Evolutionary conservation across 805 yeast species (phyloP).

Genomic region (Saturnispora sekii): DNA sequence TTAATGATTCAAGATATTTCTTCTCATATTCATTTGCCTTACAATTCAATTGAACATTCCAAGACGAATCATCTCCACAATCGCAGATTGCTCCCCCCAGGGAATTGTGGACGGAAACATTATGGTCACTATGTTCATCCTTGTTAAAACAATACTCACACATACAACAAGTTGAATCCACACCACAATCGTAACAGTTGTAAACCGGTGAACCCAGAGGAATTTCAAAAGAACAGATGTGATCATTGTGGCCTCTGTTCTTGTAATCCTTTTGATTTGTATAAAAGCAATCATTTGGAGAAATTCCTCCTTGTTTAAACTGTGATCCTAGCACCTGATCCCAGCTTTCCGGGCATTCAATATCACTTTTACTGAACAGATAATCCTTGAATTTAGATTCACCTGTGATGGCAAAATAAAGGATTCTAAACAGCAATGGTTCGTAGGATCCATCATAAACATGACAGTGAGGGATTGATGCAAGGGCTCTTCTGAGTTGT

Average conservation of each 20-base stretch:
- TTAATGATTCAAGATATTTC: constrained; percentile 5
- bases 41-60: constrained; percentile 46
- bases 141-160: constrained; percentile 66
- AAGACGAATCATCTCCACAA: constrained; percentile 64
- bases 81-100: constrained; percentile 56
- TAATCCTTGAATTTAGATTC: constrained; percentile 8
- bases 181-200: constrained; percentile 67
- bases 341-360: constrained; percentile 21
- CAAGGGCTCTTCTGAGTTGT: constrained; percentile 7
- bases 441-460: constrained; percentile 6
- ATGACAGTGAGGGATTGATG: constrained; percentile 6
- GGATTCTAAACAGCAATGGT: constrained; percentile 9
- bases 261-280: constrained; percentile 12
- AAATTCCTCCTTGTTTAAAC: constrained; percentile 1
- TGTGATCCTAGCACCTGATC: constrained; percentile 15
- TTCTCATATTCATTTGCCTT: constrained; percentile 16
- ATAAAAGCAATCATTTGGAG: constrained; percentile 17
- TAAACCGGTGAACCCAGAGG: constrained; percentile 56
- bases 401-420: constrained; percentile 12
- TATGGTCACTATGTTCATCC: constrained; percentile 58
- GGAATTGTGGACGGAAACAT: constrained; percentile 44
- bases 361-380: constrained; percentile 7
- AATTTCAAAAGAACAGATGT: constrained; percentile 61
- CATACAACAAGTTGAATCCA: constrained; percentile 69
- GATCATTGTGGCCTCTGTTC: constrained; percentile 39